Conservation (phyloP, 164 flowering plant genomes). For the Dillenia suffruticosa region DNA sequence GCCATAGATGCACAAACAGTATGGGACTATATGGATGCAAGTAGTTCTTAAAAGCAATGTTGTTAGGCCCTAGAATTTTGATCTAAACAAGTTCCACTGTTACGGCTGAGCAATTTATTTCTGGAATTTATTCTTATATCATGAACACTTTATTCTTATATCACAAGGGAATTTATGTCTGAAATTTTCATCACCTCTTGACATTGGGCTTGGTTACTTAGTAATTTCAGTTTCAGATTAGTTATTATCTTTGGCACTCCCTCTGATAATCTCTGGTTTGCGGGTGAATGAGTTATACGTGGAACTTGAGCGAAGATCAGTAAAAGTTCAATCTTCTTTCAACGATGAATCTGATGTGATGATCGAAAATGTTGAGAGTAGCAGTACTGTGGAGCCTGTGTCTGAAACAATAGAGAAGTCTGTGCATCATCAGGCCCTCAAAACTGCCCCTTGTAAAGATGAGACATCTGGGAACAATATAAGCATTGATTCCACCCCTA, state of each 20-base stretch:
- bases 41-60: too few relatives aligned
- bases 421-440: conserved; percentile 1
- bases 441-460: conserved; percentile 1
- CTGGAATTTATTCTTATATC: too few relatives aligned
- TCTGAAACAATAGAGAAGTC: conserved; percentile 14
- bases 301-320: conserved; percentile 34
- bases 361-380: conserved; percentile 8
- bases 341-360: conserved; percentile 3
- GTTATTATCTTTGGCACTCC: too few relatives aligned
- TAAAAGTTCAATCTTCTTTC: conserved; percentile 15
- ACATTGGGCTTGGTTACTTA: too few relatives aligned
- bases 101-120: too few relatives aligned
- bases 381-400: conserved; percentile 7
- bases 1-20: too few relatives aligned
- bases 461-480: not conserved
- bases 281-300: conserved; percentile 64
- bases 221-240: not conserved
- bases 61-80: too few relatives aligned
- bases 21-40: too few relatives aligned
- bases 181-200: too few relatives aligned
- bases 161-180: too few relatives aligned
- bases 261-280: not conserved
- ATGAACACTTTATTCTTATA: too few relatives aligned
- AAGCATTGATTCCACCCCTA: not conserved
- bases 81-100: too few relatives aligned